Percentiles rank a stretch among this genome's conserved stretches.
Evolutionary conservation across 208 protist genomes (phyloP).

Genomic region (Trypanosoma grayi): DNA sequence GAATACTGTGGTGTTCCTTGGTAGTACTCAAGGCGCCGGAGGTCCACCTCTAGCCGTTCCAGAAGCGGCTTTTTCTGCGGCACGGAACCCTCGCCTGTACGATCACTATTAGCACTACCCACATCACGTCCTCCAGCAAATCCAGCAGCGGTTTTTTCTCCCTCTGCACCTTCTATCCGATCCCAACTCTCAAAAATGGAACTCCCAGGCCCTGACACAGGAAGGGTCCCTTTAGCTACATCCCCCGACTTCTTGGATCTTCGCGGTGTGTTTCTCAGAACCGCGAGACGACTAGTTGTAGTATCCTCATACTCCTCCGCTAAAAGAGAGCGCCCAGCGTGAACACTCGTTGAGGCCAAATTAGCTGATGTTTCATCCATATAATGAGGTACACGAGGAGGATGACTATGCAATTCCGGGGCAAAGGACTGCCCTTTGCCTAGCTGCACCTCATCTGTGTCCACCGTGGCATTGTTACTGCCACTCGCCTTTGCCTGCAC

Average conservation of each 20-base stretch:
- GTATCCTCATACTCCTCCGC: not conserved
- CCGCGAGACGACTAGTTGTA: not conserved
- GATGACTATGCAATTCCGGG: slow-evolving; percentile 34
- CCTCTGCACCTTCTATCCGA: not conserved
- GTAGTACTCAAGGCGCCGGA: slow-evolving; percentile 85
- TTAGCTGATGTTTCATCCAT: slow-evolving; percentile 51
- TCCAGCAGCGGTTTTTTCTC: not conserved
- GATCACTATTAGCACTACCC: slow-evolving; percentile 1
- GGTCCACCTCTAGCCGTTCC: slow-evolving; percentile 63
- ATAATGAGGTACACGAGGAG: slow-evolving; percentile 23
- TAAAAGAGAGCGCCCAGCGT: slow-evolving; percentile 61
- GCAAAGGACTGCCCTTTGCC: slow-evolving; percentile 37
- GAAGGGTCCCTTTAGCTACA: not conserved
- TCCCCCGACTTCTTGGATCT: not conserved
- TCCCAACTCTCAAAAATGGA: slow-evolving; percentile 12
- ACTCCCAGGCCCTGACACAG: not conserved
- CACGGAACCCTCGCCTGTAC: slow-evolving; percentile 12
- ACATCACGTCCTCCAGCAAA: not conserved
- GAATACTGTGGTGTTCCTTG: slow-evolving; percentile 70
- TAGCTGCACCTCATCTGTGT: slow-evolving; percentile 9
- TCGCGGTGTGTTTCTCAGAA: slow-evolving; percentile 3
- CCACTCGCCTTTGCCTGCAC: slow-evolving; percentile 22
- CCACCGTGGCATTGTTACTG: not conserved
- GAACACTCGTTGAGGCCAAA: slow-evolving; percentile 67
- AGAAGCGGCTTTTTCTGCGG: slow-evolving; percentile 19